A percentile compares a stretch with the other conserved stretches of the same genome.
Evolutionary conservation across 257 asterid genomes (phyloP).

Genomic region (Haberlea rhodopensis): DNA sequence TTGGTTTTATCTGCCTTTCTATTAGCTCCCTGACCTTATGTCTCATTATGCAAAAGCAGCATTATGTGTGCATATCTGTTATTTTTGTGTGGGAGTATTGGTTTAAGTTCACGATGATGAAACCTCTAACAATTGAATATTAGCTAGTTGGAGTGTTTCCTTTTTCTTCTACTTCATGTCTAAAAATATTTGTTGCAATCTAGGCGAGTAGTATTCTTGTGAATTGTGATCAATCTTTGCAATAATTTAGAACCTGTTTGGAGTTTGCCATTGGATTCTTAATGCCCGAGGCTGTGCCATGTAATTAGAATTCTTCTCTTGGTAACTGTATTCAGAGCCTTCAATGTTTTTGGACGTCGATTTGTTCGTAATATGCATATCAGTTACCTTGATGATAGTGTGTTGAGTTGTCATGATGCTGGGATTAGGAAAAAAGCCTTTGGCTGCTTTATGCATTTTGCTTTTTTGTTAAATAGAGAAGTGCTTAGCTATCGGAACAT

Average conservation of each 20-base stretch:
- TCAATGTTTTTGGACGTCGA: too few species aligned
- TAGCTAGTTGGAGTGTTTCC: neutral
- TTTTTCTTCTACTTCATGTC: neutral
- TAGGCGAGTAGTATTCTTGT: neutral
- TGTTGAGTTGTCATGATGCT: neutral
- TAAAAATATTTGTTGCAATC: neutral
- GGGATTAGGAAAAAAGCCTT: neutral
- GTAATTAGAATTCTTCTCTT: neutral
- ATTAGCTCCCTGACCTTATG: neutral
- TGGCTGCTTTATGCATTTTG: neutral
- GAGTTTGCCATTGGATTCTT: neutral
- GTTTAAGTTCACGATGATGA: neutral
- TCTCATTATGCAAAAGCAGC: neutral
- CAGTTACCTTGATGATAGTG: neutral
- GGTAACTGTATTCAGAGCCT: neutral
- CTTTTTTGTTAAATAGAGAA: neutral
- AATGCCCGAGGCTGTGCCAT: neutral
- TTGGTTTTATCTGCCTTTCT: neutral
- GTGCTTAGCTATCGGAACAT: neutral
- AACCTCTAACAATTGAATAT: neutral
- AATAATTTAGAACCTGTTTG: neutral
- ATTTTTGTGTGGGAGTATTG: neutral
- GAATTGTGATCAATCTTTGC: neutral
- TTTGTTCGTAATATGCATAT: neutral
- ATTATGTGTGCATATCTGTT: neutral